Evolutionary conservation across 2,329 filamentous ascomycete genomes (phyloP).

Genomic region (Metarhizium humberi): DNA sequence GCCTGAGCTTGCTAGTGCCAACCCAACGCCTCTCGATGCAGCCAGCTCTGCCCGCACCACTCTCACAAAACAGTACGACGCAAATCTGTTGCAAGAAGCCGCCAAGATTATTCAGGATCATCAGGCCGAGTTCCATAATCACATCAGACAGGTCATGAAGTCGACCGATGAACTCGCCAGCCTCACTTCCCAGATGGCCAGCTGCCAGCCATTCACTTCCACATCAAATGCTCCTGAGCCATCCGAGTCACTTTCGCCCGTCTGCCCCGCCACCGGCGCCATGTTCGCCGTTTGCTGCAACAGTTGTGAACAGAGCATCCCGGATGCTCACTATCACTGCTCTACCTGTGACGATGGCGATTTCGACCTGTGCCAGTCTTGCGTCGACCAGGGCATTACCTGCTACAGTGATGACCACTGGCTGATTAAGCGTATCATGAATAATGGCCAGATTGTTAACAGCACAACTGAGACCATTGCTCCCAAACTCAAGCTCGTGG

Average conservation of each 20-base stretch:
- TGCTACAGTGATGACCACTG: slow-evolving; percentile 78
- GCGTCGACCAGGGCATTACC: slow-evolving; percentile 64
- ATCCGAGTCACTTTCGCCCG: not conserved
- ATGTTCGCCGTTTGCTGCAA: slow-evolving; percentile 89
- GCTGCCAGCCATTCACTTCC: not conserved
- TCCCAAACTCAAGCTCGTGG: slow-evolving; percentile 44
- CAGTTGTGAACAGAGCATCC: slow-evolving; percentile 69
- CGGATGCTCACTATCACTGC: slow-evolving; percentile 86
- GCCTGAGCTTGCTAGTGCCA: not conserved
- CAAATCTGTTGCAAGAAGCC: slow-evolving; percentile 16
- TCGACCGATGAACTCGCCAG: slow-evolving; percentile 9
- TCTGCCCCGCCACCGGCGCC: not conserved
- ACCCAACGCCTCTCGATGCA: slow-evolving; percentile 9
- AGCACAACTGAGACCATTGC: slow-evolving; percentile 77
- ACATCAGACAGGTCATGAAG: slow-evolving; percentile 17
- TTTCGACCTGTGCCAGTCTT: slow-evolving; percentile 81
- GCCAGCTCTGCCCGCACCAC: slow-evolving; percentile 9
- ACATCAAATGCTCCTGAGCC: not conserved
- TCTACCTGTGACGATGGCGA: slow-evolving; percentile 87
- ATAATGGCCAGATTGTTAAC: slow-evolving; percentile 68
- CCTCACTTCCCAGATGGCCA: slow-evolving; percentile 4
- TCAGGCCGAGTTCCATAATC: slow-evolving; percentile 17
- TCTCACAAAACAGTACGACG: slow-evolving; percentile 18
- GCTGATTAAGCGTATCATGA: slow-evolving; percentile 84
- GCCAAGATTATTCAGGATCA: slow-evolving; percentile 14